Evolutionary conservation across 345 rosid genomes (phyloP).

Genomic region (Viola odorata): DNA sequence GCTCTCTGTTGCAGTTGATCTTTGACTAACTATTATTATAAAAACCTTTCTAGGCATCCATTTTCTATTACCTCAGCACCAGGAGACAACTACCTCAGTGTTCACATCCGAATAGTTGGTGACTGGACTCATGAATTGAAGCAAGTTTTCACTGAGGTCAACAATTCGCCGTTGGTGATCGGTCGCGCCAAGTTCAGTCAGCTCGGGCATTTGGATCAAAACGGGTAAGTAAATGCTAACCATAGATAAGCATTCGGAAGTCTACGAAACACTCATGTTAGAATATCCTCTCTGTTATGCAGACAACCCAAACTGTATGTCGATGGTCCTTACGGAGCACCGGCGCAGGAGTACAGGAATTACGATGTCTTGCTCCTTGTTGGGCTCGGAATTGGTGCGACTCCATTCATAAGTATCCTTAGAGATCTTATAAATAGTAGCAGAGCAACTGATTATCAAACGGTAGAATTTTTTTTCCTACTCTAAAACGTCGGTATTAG

Average conservation of each 20-base stretch:
- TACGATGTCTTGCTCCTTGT: constrained; percentile 92
- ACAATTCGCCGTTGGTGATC: constrained; percentile 45
- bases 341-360: constrained; percentile 87
- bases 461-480: constrained; percentile 25
- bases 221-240: constrained; percentile 34
- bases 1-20: neutral
- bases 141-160: constrained; percentile 51
- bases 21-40: neutral
- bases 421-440: constrained; percentile 71
- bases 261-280: too few relatives aligned
- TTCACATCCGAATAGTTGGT: constrained; percentile 84
- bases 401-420: constrained; percentile 94
- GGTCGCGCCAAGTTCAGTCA: constrained; percentile 58
- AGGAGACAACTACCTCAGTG: constrained; percentile 75
- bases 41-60: constrained; percentile 63
- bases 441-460: constrained; percentile 55
- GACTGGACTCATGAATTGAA: constrained; percentile 92
- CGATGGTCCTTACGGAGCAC: constrained; percentile 97
- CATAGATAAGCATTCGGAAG: neutral
- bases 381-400: constrained; percentile 96
- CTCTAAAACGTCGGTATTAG: too few relatives aligned
- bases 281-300: constrained; percentile 21
- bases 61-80: constrained; percentile 95
- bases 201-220: constrained; percentile 29
- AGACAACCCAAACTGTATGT: constrained; percentile 66